Percentiles rank a stretch among this genome's conserved stretches.
phyloP scores from a whole-genome alignment of 2,329 filamentous ascomycete genomes.

The Graphilbum sp. region DNA sequence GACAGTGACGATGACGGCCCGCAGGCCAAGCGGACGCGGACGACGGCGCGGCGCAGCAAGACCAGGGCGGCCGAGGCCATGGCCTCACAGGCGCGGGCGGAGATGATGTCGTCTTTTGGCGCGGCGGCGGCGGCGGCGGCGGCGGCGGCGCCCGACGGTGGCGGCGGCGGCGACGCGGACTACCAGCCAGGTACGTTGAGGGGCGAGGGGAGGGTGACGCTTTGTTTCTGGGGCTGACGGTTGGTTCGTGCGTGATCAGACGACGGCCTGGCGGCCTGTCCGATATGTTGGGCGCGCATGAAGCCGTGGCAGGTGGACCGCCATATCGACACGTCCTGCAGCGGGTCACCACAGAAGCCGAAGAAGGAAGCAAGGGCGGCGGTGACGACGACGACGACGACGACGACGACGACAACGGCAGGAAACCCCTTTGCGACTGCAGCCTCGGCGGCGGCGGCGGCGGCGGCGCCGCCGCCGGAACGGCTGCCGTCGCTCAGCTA shows the following conservation, averaged over 20 bases:
- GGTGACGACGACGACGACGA: background rate
- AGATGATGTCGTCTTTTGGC: no score
- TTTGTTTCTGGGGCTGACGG: background rate
- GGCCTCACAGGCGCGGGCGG: constrained; percentile 18
- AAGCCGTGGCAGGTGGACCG: constrained; percentile 59
- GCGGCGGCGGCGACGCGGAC: constrained; percentile 17
- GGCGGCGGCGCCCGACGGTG: background rate
- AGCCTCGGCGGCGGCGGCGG: background rate
- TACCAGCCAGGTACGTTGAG: constrained; percentile 14
- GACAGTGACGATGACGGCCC: constrained; percentile 13
- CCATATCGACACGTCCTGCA: constrained; percentile 57
- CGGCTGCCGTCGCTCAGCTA: constrained; percentile 73
- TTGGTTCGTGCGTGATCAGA: constrained; percentile 23
- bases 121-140: no score
- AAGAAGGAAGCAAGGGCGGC: background rate
- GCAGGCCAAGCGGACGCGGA: constrained; percentile 32
- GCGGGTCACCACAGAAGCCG: constrained; percentile 18
- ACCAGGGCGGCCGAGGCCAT: constrained; percentile 21
- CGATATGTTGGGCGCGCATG: constrained; percentile 66
- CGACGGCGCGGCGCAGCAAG: constrained; percentile 32
- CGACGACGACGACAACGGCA: background rate
- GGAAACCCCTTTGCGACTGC: constrained; percentile 2
- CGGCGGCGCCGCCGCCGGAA: constrained; percentile 24
- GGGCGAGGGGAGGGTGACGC: no score
- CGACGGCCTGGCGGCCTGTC: constrained; percentile 69